Conservation (phyloP, 192 early-diverging fungal genomes). For the Funneliformis mosseae region DNA sequence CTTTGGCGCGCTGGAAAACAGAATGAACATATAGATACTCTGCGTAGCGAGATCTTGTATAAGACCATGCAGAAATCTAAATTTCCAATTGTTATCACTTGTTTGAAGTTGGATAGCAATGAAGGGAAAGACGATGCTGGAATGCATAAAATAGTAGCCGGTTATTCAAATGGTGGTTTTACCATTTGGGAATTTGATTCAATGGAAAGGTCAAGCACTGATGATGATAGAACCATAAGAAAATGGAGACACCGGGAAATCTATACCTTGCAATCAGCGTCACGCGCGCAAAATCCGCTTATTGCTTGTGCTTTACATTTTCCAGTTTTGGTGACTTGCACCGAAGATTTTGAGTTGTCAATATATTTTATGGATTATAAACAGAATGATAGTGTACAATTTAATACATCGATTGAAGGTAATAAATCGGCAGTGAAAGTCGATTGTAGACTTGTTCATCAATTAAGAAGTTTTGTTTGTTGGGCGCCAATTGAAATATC, state of each 20-base stretch:
- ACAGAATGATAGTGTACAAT: neutral
- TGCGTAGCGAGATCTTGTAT: neutral
- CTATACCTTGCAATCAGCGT: neutral
- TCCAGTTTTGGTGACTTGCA: constrained; percentile 40
- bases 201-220: neutral
- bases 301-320: constrained; percentile 35
- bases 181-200: constrained; percentile 38
- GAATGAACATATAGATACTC: constrained; percentile 6
- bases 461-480: constrained; percentile 39
- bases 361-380: constrained; percentile 28
- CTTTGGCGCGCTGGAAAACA: constrained; percentile 24
- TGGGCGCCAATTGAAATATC: constrained; percentile 36
- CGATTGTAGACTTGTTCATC: constrained; percentile 30
- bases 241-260: constrained; percentile 14
- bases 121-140: constrained; percentile 8
- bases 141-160: constrained; percentile 37
- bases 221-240: neutral
- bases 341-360: constrained; percentile 38
- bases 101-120: constrained; percentile 35
- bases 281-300: constrained; percentile 10
- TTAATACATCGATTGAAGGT: neutral
- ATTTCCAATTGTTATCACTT: constrained; percentile 27
- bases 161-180: constrained; percentile 46
- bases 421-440: neutral
- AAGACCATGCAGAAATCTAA: neutral